These are phyloP conservation scores for Areca catechu DNA, from an alignment of 176 grass and related monocot genomes.

Conservation along the genomic window DNA sequence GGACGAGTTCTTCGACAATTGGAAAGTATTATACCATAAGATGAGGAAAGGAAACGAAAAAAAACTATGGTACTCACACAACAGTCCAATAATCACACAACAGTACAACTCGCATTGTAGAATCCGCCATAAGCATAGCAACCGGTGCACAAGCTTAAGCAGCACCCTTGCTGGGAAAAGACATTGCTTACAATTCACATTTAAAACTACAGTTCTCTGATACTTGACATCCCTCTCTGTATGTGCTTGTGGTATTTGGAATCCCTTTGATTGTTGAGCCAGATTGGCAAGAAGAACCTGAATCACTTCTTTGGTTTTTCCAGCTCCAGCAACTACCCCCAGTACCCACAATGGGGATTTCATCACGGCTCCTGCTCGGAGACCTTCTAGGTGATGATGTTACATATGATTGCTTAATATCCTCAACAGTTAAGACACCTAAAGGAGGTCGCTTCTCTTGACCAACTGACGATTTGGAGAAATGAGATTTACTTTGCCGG, in stretches of 20 bases:
- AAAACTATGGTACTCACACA: no score
- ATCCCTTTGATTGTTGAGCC: constrained; percentile 38
- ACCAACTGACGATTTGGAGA: constrained; percentile 42
- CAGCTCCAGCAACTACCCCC: constrained; percentile 43
- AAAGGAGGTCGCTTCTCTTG: constrained; percentile 66
- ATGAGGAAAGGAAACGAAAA: no score
- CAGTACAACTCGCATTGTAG: no score
- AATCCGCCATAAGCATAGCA: no score
- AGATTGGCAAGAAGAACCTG: constrained; percentile 32
- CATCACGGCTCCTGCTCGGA: constrained; percentile 54
- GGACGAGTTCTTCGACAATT: no score
- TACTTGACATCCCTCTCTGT: constrained; percentile 30
- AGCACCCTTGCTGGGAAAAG: no score
- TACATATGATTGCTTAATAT: constrained; percentile 68
- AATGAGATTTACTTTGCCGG: constrained; percentile 34
- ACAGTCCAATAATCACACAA: no score
- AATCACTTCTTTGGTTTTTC: constrained; percentile 1
- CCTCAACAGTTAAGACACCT: constrained; percentile 69
- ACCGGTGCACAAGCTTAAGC: no score
- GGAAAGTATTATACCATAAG: no score
- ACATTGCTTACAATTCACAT: no score
- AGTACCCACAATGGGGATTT: constrained; percentile 73
- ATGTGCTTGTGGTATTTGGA: constrained; percentile 56
- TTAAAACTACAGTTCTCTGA: background rate
- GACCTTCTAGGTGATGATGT: constrained; percentile 64